These are phyloP conservation scores for Vitis hybrid DNA, from an alignment of 177 flowering plant genomes.

Conservation along the genomic window DNA sequence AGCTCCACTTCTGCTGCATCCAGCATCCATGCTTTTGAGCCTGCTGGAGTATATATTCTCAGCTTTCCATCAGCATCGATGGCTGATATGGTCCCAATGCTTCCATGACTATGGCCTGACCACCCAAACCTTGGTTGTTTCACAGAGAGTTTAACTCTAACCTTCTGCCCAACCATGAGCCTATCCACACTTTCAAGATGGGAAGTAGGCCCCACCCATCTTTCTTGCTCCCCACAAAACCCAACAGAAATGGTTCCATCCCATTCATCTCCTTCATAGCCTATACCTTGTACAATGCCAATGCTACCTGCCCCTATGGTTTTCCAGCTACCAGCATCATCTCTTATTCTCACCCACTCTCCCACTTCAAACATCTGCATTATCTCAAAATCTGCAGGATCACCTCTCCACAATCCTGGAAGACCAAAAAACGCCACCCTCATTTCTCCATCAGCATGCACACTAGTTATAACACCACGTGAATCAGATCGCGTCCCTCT, in stretches of 20 bases:
- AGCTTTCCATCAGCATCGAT: constrained; percentile 96
- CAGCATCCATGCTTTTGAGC: constrained; percentile 86
- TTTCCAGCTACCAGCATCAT: constrained; percentile 61
- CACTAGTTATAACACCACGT: constrained; percentile 66
- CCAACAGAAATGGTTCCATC: constrained; percentile 67
- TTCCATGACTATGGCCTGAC: constrained; percentile 81
- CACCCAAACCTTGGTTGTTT: constrained; percentile 96
- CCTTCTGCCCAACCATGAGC: constrained; percentile 64
- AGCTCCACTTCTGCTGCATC: constrained; percentile 86
- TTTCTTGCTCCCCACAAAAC: constrained; percentile 93
- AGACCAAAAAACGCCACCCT: constrained; percentile 71
- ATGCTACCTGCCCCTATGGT: constrained; percentile 74
- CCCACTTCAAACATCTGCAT: constrained; percentile 80
- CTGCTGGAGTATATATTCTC: constrained; percentile 81
- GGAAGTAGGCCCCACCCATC: constrained; percentile 65
- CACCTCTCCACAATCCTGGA: constrained; percentile 82
- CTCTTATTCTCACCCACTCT: constrained; percentile 83
- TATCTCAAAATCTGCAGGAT: constrained; percentile 82
- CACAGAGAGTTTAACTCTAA: constrained; percentile 64
- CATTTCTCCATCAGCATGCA: constrained; percentile 92
- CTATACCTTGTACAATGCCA: constrained; percentile 91
- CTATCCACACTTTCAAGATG: constrained; percentile 55
- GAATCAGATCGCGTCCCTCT: constrained; percentile 70
- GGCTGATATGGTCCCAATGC: constrained; percentile 72
- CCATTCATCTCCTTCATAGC: constrained; percentile 70